Conservation (phyloP, 306 rosid genomes). For the Styphnolobium japonicum region DNA sequence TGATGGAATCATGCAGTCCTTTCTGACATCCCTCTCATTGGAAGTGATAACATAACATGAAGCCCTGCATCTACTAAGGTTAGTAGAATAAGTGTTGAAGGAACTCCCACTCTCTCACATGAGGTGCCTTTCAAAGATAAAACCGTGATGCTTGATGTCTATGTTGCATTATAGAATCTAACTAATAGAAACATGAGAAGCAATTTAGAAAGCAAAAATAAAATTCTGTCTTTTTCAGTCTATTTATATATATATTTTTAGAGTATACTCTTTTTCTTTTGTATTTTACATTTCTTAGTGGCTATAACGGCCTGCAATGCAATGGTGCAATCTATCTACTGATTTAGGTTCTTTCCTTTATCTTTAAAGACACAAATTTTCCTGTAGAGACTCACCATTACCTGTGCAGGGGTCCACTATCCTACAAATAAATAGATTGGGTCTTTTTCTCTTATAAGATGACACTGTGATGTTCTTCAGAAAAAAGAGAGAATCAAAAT, state of each 20-base stretch:
- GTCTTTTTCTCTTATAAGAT: background rate
- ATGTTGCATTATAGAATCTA: background rate
- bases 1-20: background rate
- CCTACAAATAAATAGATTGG: too few species aligned
- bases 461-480: background rate
- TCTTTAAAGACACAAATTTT: too few species aligned
- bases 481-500: too few species aligned
- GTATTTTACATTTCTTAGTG: background rate
- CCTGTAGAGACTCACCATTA: background rate
- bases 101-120: background rate
- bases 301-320: background rate
- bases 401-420: background rate
- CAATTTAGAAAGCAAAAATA: too few species aligned
- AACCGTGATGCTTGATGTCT: background rate
- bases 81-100: constrained; percentile 41
- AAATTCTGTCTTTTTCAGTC: background rate
- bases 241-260: too few species aligned
- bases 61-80: constrained; percentile 64
- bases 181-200: background rate
- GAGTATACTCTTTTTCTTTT: too few species aligned
- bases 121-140: background rate
- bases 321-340: background rate
- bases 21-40: background rate
- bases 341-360: background rate
- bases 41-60: constrained; percentile 59